Evolutionary conservation across 2,329 filamentous ascomycete genomes (phyloP), one percentile per base, ranked within the genome.

Genomic region (Fusarium euwallaceae): DNA sequence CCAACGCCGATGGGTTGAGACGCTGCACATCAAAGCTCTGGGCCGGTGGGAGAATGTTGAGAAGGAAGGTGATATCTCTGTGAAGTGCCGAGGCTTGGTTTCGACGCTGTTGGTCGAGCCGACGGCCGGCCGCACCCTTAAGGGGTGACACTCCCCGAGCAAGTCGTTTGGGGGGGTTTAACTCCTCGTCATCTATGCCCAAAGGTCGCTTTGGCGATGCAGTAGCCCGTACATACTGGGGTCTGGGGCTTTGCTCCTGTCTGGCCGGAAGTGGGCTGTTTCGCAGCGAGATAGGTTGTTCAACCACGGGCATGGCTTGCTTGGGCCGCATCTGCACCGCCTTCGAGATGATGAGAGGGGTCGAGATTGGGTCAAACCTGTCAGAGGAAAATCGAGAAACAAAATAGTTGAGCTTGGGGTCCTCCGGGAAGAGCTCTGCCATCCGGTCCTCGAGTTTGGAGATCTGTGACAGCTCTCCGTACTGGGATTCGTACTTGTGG

Each of bases 401-500:
- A 81, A 98, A 98, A 70, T 91, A 91, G 16, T 88, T 85, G 43
- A 98, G 87, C 66, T 90, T 92, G 4, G 95, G 92, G 78, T 98
- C 96, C 68, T 95, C 92, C 0, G 95, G 95, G 82, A 95, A 99
- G n/a, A 98, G 88, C 79, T 98, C 95, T 24, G 90, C 90, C 95
- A 99, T 98, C 56, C 97, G 92, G 78, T 92, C 93, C 83, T 99
- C 97, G 17, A 99, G 88, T 81, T 97, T 97, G 74, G 92, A 91
- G 64, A 99, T 95, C 78, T 98, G 95, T 7, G 93, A 91, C 6
- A 98, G 88, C 81, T 99, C 97, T 66, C 97, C 97, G 79, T 95
- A 99, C 74, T 95, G 92, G 12, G 95, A 95, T 84, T 99, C 97
- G 81, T 97, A 98, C 77, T 95, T 93, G 84, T 99, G 96, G 82